phyloP scores from a whole-genome alignment of 1,284 basidiomycete genomes.

The Agroathelia rolfsii region DNA sequence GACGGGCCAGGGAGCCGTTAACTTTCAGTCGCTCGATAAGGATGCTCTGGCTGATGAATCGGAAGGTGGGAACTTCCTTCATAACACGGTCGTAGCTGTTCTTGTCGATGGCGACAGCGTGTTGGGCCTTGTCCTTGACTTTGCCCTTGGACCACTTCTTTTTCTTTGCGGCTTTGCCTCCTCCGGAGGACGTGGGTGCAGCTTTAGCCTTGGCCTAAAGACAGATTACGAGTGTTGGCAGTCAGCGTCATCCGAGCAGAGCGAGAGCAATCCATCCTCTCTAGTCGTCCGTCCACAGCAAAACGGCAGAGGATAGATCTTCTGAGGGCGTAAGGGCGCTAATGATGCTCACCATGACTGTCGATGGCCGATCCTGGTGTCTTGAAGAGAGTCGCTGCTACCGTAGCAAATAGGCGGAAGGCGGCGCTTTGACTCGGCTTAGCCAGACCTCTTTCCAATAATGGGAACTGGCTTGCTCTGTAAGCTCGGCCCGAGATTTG shows the following conservation, averaged over 20 bases:
- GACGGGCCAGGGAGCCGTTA: conserved; percentile 90
- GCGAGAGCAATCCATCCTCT: conserved; percentile 10
- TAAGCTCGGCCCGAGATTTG: no score
- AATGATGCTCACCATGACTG: no score
- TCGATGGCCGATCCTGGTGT: no score
- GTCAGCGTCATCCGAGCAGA: conserved; percentile 9
- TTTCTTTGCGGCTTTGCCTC: conserved; percentile 88
- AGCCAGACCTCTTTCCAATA: no score
- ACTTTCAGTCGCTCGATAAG: conserved; percentile 97
- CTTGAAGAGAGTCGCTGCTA: no score
- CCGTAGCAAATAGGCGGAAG: no score
- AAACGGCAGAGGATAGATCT: no score
- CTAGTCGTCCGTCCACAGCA: no score
- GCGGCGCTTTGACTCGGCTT: no score
- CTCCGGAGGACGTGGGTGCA: conserved; percentile 53
- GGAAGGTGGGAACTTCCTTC: conserved; percentile 99
- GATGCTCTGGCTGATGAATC: conserved; percentile 95
- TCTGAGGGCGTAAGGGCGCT: no score
- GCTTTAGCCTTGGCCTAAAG: conserved; percentile 73
- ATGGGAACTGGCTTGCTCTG: no score
- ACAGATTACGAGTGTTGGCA: conserved; percentile 5
- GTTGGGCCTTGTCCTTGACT: conserved; percentile 98
- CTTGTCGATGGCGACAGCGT: conserved; percentile 92
- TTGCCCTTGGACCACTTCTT: conserved; percentile 99
- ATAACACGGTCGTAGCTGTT: conserved; percentile 88